Evolutionary conservation across 2,329 filamentous ascomycete species (phyloP), one percentile per base, ranked within the genome.

Genomic region (Pestalotiopsis sp.): DNA sequence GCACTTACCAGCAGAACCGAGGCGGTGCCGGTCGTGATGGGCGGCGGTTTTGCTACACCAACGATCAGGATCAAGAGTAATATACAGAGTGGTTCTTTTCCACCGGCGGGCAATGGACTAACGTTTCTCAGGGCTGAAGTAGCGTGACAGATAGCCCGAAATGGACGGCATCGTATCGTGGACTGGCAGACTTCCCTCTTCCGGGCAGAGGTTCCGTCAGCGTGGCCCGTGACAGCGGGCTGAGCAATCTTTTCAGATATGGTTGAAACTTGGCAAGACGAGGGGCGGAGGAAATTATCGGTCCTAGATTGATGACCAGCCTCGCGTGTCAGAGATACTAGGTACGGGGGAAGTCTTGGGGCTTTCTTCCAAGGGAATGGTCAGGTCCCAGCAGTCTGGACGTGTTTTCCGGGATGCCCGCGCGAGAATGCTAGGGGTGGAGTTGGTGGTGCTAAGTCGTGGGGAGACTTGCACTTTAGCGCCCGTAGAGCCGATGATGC

Each of bases 1-100:
- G 57, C 36, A 76, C 78, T 77, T 72, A 82, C 81, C 58, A 82
- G 77, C 41, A 82, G 71, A 31, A 73, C 72, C 59, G 76, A 73
- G 71, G 82, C 82, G 36, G 78, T 77, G 59, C 70, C 68, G 39
- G 80, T 80, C 69, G 77, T 81, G 75, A 84, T 81, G 71, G 81
- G 81, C 38, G 82, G 82, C 41, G 80, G 78, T 72, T 78, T 76
- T 60, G 77, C 77, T 75, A 69, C 68, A 72, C 69, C 70, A 52
- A n/a, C 45, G n/a, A 20, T 52, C 4, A 52, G 17, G 14, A 52
- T 9, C 17, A 20, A n/a, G 17, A 52, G 7, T 36, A 36, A 36
- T 49, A 57, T 49, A 59, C 45, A 60, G 64, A 49, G 45, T 52
- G 14, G 45, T 20, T 20, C 45, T 45, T 45, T 13, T 14, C 3